Evolutionary conservation across 192 early-diverging fungal genomes (phyloP).

Genomic region (Backusella liffmaniae): DNA sequence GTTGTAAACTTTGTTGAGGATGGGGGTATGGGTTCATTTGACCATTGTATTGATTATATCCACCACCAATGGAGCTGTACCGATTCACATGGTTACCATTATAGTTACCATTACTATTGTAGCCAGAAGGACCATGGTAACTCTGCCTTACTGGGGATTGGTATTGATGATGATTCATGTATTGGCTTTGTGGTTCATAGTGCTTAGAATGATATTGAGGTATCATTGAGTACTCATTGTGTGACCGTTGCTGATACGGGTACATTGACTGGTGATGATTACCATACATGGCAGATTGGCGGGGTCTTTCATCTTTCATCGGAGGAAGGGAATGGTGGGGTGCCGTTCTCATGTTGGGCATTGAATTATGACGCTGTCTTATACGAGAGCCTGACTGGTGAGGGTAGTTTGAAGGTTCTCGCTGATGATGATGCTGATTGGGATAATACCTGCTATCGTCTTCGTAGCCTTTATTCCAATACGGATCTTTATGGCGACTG

Average conservation of each 20-base stretch:
- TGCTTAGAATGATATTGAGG: background rate
- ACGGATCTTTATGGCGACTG: background rate
- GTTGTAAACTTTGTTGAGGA: background rate
- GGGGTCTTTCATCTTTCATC: background rate
- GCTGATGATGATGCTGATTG: background rate
- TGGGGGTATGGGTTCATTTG: background rate
- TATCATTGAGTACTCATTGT: background rate
- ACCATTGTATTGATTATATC: background rate
- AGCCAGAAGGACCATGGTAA: background rate
- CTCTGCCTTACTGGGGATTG: background rate
- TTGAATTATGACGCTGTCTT: background rate
- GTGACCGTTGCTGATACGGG: constrained; percentile 2
- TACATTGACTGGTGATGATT: constrained; percentile 1
- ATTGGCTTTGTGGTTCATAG: background rate
- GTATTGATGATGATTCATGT: background rate
- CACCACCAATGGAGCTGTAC: background rate
- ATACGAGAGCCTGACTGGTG: background rate
- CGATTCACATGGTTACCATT: background rate
- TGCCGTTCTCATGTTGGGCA: background rate
- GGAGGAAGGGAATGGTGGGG: background rate
- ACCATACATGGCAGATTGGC: background rate
- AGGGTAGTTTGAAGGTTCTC: no score
- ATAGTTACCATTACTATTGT: background rate
- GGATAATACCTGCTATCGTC: background rate
- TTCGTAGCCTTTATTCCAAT: background rate